phyloP scores from a whole-genome alignment of 352 stramenopile genomes.

The Phytophthora fragariae region DNA sequence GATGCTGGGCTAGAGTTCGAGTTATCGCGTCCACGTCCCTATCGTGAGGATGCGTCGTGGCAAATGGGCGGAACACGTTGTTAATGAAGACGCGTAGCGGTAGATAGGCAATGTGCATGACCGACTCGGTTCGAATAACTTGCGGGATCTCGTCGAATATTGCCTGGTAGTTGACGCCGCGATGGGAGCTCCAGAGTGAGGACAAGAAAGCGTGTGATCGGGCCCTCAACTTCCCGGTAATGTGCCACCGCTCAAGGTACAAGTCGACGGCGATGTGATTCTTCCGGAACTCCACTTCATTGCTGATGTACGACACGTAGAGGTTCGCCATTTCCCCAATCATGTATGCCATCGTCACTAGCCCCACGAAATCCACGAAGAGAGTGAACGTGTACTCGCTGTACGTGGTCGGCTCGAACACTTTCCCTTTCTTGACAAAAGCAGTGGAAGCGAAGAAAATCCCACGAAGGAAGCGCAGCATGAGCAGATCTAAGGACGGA shows the following conservation, averaged over 20 bases:
- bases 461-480: conserved; percentile 50
- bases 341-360: conserved; percentile 60
- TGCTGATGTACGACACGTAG: conserved; percentile 65
- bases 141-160: conserved; percentile 65
- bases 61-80: conserved; percentile 57
- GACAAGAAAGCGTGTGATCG: conserved; percentile 59
- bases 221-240: conserved; percentile 46
- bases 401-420: conserved; percentile 38
- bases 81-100: conserved; percentile 49
- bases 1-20: conserved; percentile 48
- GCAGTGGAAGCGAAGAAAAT: conserved; percentile 57
- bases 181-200: conserved; percentile 66
- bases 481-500: conserved; percentile 7
- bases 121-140: conserved; percentile 59
- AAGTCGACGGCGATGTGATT: conserved; percentile 62
- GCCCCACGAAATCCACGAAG: conserved; percentile 46
- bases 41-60: conserved; percentile 35
- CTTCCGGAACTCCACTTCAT: conserved; percentile 72
- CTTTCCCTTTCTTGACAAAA: conserved; percentile 58
- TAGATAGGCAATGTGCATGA: conserved; percentile 52
- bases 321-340: conserved; percentile 60
- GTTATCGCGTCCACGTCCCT: conserved; percentile 45
- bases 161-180: conserved; percentile 62
- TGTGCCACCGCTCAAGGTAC: conserved; percentile 57
- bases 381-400: conserved; percentile 52